These are phyloP conservation scores for Clohesyomyces aquaticus DNA, from an alignment of 495 filamentous ascomycete species.

Conservation along the genomic window DNA sequence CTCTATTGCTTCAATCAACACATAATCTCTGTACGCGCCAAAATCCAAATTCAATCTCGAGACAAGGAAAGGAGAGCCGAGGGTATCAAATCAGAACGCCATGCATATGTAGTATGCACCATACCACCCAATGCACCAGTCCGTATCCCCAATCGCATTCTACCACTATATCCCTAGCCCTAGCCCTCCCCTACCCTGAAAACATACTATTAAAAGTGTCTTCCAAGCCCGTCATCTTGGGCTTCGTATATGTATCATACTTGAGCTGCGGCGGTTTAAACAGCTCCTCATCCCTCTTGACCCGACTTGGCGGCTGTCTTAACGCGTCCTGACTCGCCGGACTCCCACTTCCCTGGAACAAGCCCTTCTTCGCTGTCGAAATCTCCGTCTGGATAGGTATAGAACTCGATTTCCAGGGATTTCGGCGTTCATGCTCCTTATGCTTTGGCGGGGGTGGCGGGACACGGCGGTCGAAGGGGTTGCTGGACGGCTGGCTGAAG, in stretches of 20 bases:
- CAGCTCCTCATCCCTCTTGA: constrained; percentile 19
- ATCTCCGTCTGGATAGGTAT: neutral
- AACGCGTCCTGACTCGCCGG: neutral
- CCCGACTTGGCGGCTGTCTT: constrained; percentile 2
- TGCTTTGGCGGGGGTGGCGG: constrained; percentile 12
- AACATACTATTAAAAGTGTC: constrained; percentile 25
- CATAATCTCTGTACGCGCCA: neutral
- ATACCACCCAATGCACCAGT: neutral
- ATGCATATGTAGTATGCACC: neutral
- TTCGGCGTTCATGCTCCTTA: neutral
- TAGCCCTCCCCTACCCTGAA: constrained; percentile 5
- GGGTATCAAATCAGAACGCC: constrained; percentile 14
- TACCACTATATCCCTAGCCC: neutral
- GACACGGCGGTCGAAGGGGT: constrained; percentile 24
- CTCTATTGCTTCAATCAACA: too few relatives aligned
- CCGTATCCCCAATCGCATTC: neutral
- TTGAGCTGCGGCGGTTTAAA: constrained; percentile 23
- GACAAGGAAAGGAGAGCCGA: neutral
- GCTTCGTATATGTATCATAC: constrained; percentile 21
- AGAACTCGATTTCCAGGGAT: constrained; percentile 10
- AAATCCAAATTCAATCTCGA: neutral
- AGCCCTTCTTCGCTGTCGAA: neutral
- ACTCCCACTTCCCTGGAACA: neutral
- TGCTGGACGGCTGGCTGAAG: constrained; percentile 16
- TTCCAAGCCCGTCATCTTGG: constrained; percentile 27